phyloP scores from a whole-genome alignment of 139 green algal genomes.

The Chlorella vulgaris region DNA sequence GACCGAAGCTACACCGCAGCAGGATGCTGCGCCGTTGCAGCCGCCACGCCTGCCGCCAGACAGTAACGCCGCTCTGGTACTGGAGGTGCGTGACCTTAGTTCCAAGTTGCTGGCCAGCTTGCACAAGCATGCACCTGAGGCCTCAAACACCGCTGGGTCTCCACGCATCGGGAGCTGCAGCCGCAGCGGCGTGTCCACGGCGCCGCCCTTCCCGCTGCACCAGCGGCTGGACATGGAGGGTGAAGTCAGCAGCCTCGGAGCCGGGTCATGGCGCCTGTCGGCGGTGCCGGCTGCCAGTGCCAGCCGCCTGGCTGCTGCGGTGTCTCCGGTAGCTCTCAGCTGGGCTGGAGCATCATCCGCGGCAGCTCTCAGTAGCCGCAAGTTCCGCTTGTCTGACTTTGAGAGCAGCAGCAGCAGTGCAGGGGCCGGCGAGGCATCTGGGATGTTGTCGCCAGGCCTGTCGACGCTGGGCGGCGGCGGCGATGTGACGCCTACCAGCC shows the following conservation, averaged over 20 bases:
- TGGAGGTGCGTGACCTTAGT: conserved; percentile 18
- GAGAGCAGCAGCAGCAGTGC: background rate
- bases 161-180: background rate
- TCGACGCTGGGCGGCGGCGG: background rate
- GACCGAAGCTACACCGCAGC: background rate
- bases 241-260: background rate
- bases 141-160: background rate
- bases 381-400: conserved; percentile 10
- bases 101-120: conserved; percentile 26
- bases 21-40: background rate
- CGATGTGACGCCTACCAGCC: background rate
- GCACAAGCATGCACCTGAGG: conserved; percentile 18
- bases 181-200: too few relatives aligned
- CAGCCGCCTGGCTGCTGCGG: background rate
- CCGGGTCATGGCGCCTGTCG: background rate
- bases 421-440: background rate
- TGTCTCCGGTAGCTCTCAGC: background rate
- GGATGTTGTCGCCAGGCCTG: background rate
- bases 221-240: background rate
- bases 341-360: too few relatives aligned
- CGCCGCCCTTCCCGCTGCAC: too few relatives aligned
- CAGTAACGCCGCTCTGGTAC: conserved; percentile 17
- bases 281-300: background rate
- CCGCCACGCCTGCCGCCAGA: background rate
- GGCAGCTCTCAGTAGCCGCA: conserved; percentile 28